Base-by-base conservation (phyloP, 2,329 filamentous ascomycete species). In the Diaporthe citri region DNA sequence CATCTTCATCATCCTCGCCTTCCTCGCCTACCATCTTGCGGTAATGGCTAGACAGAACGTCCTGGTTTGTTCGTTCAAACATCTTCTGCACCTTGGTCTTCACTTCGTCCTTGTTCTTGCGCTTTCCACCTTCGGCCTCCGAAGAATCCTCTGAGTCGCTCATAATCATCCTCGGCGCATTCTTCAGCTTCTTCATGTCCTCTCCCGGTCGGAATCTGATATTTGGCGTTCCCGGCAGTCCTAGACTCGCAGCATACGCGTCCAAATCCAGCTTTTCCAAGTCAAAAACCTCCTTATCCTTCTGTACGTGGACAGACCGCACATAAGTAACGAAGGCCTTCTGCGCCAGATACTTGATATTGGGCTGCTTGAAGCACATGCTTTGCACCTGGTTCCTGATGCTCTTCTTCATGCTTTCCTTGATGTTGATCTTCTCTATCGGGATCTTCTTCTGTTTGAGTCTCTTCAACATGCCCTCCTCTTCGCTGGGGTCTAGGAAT, bases 21-120 rank as follows among this genome's bases (percentile, higher is more conserved):
- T 83, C 82, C 77, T 85, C 84, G 78, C 83, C 88, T 76, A 98
- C 92, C 77, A 99, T 89, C 81, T 96, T 98, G 75, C 92, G 91
- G 87, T 98, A 98, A 85, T 99, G 97, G 73, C 93, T 92, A n/a
- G 96, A 96, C 77, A 99, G 85, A 43, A 99, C 94, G 81, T 98
- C 96, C 84, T 98, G 96, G 84, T 99, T 99, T 79, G 93, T 94
- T 76, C 97, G 90, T 86, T 98, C 96, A 84, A 98, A 98, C 97
- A 99, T 98, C 79, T 95, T 93, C 84, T 99, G 95, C 82, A 97
- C 97, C 84, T 98, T 98, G 43, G 97, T 99, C 76, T 95, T 91
- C 25, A 98, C 94, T 79, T 92, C 90, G 15, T 89, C 87, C 85
- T 94, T 93, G 84, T 92, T 91, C 82, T 90, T 91, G 76, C 87